Evolutionary conservation across 2,329 filamentous ascomycete species (phyloP), one percentile per base, ranked within the genome.

Genomic region (Seiridium cupressi): DNA sequence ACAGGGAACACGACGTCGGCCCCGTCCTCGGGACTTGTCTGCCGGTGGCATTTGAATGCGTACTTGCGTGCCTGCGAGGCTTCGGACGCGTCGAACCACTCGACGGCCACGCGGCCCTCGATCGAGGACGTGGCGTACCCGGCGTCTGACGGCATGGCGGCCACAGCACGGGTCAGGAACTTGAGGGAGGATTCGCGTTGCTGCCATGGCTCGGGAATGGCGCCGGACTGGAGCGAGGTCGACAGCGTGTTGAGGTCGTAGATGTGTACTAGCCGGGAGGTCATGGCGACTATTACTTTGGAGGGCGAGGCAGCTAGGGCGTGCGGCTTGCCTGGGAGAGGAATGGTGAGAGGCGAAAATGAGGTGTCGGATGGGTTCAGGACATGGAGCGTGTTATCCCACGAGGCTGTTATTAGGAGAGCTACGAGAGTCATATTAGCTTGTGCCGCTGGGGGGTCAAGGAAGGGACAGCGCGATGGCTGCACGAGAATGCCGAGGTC

Each of bases 1-100:
- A 97, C 93, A 0, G 93, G 93, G 70, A 93, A 97, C 3, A 97
- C 92, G 4, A 97, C 84, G 69, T 97, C 93, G 36, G 82, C 87
- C 55, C 86, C 87, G 48, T 84, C 83, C 58, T 79, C 72, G 36
- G 62, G 74, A 44, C 84, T 84, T 8, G 87, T 83, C 74, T 96
- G 92, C 4, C 95, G 86, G 76, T 99, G 95, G 76, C 95, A 99
- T 76, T 99, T 99, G 85, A 99, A 99, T 11, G 95, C 95, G 74
- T 98, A 99, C 75, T 97, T 98, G 66, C 93, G 86, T 44, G 91
- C 89, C 77, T 98, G 93, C 3, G 91, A 93, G 74, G 94, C 91
- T 47, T 87, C 81, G 4, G 88, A 91, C 13, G 95, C 91, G 72
- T 98, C 95, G 73, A 99, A 98, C 92, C 93, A 98, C 75, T 99